Base-by-base conservation (phyloP, 257 asterid genomes). In the Solanum medicagineum region DNA sequence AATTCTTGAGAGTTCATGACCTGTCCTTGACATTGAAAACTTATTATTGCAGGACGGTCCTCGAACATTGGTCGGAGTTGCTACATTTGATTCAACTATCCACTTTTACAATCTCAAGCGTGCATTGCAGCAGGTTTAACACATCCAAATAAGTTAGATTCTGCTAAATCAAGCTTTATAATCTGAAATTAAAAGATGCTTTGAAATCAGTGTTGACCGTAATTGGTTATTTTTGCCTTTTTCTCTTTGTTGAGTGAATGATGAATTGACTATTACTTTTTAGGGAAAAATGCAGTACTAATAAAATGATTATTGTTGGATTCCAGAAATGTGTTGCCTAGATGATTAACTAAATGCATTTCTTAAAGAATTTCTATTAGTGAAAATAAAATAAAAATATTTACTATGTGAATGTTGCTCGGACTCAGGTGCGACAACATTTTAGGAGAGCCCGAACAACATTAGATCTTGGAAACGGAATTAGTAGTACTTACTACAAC, bases 81-180 rank as follows among this genome's bases (percentile, higher is more conserved):
- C 98, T 88, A 97, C 99, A 59, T 97, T 92, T 91, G 99, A 97
- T 86, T 92, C 97, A 49, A 95, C 97, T 84, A 92, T 97, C 88
- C 99, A 97, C 92, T 97, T 97, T 87, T 97, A 97, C 95, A 92
- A 95, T 95, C 90, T 97, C 71, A 97, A 93, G 87, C 95, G 98
- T 81, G 94, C 93, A 80, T 80, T 86, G 81, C 97, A 95, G 92
- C 98, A 94, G 98, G 98, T 97, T 88, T 63, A 81, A 73, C 29
- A 42, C 86, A 60, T 87, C 57, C 56, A 83, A 17, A 24, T 65
- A 80, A 47, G 53, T 83, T 66, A 68, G 60, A 11, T 42, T 83
- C 47, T 68, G 3, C 29, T 54, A 47, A 49, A 49, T 68, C 19
- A 7, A 42, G 55, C 29, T 83, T 42, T 68, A 75, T 24, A 51